A percentile compares a stretch with the other conserved stretches of the same genome.
These are phyloP conservation scores for Nannochloris sp. DNA, from an alignment of 139 green algal species.

Conservation along the genomic window DNA sequence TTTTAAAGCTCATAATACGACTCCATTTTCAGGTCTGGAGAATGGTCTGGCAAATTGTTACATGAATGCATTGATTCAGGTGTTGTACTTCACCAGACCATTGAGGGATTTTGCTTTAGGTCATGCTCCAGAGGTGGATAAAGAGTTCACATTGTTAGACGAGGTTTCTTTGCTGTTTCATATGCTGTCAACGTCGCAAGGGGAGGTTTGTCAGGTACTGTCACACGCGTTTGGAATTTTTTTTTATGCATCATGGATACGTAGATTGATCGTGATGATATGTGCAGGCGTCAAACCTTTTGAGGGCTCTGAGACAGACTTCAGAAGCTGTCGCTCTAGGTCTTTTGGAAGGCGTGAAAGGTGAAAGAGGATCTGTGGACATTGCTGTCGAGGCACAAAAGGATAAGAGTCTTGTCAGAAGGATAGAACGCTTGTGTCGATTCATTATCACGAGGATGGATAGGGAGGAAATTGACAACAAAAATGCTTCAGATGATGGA, in stretches of 20 bases:
- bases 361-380: conserved; percentile 19
- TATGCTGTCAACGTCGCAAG: conserved; percentile 61
- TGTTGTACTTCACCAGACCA: conserved; percentile 75
- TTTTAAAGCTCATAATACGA: conserved; percentile 75
- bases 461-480: conserved; percentile 34
- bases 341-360: conserved; percentile 57
- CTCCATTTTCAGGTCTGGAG: conserved; percentile 83
- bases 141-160: conserved; percentile 80
- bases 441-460: conserved; percentile 85
- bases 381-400: conserved; percentile 31
- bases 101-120: conserved; percentile 50
- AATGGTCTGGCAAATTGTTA: conserved; percentile 91
- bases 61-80: conserved; percentile 84
- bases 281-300: conserved; percentile 68
- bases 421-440: conserved; percentile 64
- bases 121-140: conserved; percentile 51
- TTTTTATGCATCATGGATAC: not conserved
- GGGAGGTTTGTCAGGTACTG: conserved; percentile 53
- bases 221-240: conserved; percentile 5
- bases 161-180: conserved; percentile 83
- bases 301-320: conserved; percentile 70
- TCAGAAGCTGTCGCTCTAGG: conserved; percentile 73
- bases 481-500: not conserved
- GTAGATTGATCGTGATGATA: not conserved
- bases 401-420: conserved; percentile 45